Percentiles rank a stretch among this genome's conserved stretches.
phyloP scores from a whole-genome alignment of 2,329 filamentous ascomycete genomes.

The Zymoseptoria tritici region DNA sequence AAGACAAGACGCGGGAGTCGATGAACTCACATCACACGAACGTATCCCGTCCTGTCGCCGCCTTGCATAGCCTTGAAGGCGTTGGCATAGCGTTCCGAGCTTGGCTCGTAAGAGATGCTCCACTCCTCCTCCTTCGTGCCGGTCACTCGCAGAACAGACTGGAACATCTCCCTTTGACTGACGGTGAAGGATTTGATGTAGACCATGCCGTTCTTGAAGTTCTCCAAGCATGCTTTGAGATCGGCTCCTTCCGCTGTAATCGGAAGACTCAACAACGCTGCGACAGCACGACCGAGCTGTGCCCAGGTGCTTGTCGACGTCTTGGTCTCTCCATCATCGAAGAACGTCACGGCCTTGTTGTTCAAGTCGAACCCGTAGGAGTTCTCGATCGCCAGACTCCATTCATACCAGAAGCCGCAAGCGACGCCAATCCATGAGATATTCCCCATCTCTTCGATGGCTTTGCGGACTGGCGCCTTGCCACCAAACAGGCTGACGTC shows the following conservation, averaged over 20 bases:
- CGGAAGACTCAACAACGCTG: constrained; percentile 32
- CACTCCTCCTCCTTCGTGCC: constrained; percentile 54
- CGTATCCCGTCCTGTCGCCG: constrained; percentile 30
- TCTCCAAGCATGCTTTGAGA: constrained; percentile 6
- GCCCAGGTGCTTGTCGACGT: constrained; percentile 54
- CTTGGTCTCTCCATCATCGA: constrained; percentile 49
- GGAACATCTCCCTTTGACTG: constrained; percentile 59
- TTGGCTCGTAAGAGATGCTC: constrained; percentile 46
- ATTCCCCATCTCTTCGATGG: constrained; percentile 23
- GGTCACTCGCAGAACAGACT: constrained; percentile 52
- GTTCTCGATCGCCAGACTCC: constrained; percentile 26
- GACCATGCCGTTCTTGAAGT: constrained; percentile 44
- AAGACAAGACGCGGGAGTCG: neutral
- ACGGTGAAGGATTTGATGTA: constrained; percentile 51
- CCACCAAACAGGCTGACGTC: constrained; percentile 16
- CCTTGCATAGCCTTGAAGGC: constrained; percentile 40
- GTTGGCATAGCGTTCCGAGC: constrained; percentile 42
- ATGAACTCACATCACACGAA: constrained; percentile 4
- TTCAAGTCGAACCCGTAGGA: constrained; percentile 34
- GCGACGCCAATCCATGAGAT: constrained; percentile 23
- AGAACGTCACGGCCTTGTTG: constrained; percentile 29
- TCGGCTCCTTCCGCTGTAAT: constrained; percentile 7
- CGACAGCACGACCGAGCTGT: constrained; percentile 49
- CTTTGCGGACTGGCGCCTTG: constrained; percentile 10
- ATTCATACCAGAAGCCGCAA: constrained; percentile 32